Evolutionary conservation across 2,329 filamentous ascomycete genomes (phyloP).

Genomic region (Lecanicillium sp.): DNA sequence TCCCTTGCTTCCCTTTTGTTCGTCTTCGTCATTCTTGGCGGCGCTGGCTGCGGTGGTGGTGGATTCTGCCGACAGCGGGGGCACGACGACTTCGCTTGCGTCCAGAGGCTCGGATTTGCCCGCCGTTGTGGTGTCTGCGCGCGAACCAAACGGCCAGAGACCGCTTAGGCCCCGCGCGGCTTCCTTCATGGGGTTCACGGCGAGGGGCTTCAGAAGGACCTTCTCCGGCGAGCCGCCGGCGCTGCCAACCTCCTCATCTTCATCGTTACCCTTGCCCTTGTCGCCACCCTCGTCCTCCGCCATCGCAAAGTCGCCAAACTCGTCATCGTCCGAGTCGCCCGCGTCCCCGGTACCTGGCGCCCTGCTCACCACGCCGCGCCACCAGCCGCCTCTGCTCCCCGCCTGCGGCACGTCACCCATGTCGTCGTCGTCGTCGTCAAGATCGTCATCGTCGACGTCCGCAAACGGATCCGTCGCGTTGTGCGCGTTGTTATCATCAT

Average conservation of each 20-base stretch:
- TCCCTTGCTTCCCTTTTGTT: slow-evolving; percentile 26
- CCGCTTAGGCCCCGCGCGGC: slow-evolving; percentile 41
- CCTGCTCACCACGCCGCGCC: slow-evolving; percentile 37
- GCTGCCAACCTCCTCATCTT: not conserved
- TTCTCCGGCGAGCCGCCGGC: slow-evolving; percentile 26
- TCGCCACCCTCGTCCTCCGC: slow-evolving; percentile 41
- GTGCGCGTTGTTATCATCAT: slow-evolving; percentile 21
- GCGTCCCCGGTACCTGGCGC: slow-evolving; percentile 28
- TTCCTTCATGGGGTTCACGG: slow-evolving; percentile 44
- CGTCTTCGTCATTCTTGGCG: slow-evolving; percentile 28
- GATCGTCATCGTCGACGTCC: slow-evolving; percentile 43
- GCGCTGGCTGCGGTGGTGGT: too few species aligned
- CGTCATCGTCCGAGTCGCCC: slow-evolving; percentile 50
- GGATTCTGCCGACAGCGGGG: slow-evolving; percentile 14
- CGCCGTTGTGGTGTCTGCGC: slow-evolving; percentile 28
- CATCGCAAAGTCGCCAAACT: slow-evolving; percentile 65
- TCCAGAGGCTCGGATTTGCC: slow-evolving; percentile 25
- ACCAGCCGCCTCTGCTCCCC: slow-evolving; percentile 39
- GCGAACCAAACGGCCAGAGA: slow-evolving; percentile 51
- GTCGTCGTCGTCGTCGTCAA: slow-evolving; percentile 30
- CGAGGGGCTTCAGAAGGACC: slow-evolving; percentile 49
- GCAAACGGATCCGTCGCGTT: slow-evolving; percentile 40
- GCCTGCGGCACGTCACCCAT: slow-evolving; percentile 26
- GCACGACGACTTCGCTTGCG: slow-evolving; percentile 18
- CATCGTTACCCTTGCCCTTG: slow-evolving; percentile 20